Percentiles rank a stretch among this genome's conserved stretches.
These are phyloP conservation scores for Nemania sp. DNA, from an alignment of 2,329 filamentous ascomycete genomes.

Conservation along the genomic window DNA sequence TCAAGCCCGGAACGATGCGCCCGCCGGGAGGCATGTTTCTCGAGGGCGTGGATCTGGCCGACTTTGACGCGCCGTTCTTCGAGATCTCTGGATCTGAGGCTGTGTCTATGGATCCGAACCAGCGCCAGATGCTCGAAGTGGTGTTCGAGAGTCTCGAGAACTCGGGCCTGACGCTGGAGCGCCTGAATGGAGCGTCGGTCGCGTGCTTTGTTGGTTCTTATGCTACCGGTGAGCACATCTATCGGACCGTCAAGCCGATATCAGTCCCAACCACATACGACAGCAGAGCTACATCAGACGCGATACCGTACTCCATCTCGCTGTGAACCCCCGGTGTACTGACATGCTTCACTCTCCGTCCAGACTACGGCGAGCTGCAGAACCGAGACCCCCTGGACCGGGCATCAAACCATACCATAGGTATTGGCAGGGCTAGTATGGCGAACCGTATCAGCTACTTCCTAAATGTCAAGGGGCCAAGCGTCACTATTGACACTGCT, in stretches of 20 bases:
- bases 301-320: too few relatives aligned
- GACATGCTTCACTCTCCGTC: too few relatives aligned
- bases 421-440: conserved; percentile 27
- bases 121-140: conserved; percentile 38
- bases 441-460: conserved; percentile 41
- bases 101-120: conserved; percentile 32
- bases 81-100: conserved; percentile 25
- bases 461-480: conserved; percentile 38
- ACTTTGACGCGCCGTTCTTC: conserved; percentile 43
- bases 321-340: too few relatives aligned
- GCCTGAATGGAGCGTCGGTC: conserved; percentile 19
- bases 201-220: conserved; percentile 32
- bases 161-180: conserved; percentile 30
- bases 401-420: neutral
- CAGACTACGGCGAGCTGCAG: conserved; percentile 7
- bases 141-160: conserved; percentile 37
- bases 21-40: conserved; percentile 46
- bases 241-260: too few relatives aligned
- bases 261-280: too few relatives aligned
- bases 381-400: neutral
- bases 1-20: conserved; percentile 42
- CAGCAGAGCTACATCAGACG: too few relatives aligned
- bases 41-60: conserved; percentile 38
- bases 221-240: neutral
- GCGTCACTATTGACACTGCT: conserved; percentile 20